A percentile compares a stretch with the other conserved stretches of the same genome.
phyloP scores from a whole-genome alignment of 345 rosid species.

The Anastatica hierochuntica region DNA sequence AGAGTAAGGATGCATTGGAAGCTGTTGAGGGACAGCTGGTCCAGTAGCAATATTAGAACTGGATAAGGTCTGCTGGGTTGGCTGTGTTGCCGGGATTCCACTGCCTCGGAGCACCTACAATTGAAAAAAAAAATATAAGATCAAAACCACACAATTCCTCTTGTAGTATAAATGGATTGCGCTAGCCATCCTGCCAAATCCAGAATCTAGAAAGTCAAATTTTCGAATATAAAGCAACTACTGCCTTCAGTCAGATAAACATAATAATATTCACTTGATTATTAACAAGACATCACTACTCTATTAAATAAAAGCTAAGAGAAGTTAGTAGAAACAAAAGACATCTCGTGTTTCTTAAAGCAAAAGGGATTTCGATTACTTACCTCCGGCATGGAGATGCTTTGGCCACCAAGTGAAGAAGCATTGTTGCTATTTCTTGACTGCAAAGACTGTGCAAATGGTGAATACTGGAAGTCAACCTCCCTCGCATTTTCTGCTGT shows the following conservation, averaged over 20 bases:
- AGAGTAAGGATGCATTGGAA: conserved; percentile 82
- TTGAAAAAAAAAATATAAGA: neutral
- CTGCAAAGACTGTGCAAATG: conserved; percentile 66
- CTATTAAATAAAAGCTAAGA: neutral
- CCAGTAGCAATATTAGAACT: conserved; percentile 61
- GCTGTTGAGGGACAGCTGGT: conserved; percentile 75
- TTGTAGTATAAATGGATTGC: too few relatives aligned
- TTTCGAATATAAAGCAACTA: too few relatives aligned
- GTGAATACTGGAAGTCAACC: conserved; percentile 70
- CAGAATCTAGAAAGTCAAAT: too few relatives aligned
- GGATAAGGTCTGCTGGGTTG: conserved; percentile 46
- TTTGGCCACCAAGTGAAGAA: conserved; percentile 61
- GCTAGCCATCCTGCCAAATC: too few relatives aligned
- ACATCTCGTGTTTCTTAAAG: neutral
- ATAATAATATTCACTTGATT: too few relatives aligned
- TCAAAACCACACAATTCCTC: neutral
- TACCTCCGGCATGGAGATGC: conserved; percentile 77
- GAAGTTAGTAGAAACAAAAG: neutral
- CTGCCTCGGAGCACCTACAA: conserved; percentile 57
- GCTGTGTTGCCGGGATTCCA: conserved; percentile 61
- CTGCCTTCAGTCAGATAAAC: too few relatives aligned
- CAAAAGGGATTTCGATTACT: conserved; percentile 12
- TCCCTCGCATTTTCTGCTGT: conserved; percentile 65
- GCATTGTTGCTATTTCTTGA: conserved; percentile 51
- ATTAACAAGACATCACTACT: too few relatives aligned